These are phyloP conservation scores for Eremothecium sinecaudum DNA, from an alignment of 1,139 yeast species.

Conservation along the genomic window DNA sequence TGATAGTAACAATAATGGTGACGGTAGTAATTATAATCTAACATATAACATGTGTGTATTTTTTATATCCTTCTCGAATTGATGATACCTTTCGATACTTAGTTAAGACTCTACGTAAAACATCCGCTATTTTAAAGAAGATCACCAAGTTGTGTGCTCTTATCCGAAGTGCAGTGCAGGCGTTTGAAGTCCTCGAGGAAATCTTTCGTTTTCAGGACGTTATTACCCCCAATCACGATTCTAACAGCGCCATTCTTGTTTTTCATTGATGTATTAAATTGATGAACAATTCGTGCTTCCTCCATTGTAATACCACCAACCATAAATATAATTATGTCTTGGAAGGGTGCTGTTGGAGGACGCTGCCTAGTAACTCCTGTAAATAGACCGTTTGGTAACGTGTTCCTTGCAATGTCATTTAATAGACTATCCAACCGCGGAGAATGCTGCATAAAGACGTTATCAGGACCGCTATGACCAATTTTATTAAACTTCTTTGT, in stretches of 20 bases:
- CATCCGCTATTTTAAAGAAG: slow-evolving; percentile 5
- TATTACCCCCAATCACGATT: slow-evolving; percentile 71
- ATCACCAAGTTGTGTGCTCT: slow-evolving; percentile 6
- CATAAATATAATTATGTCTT: slow-evolving; percentile 70
- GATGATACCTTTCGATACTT: background rate
- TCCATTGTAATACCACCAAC: slow-evolving; percentile 91
- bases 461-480: slow-evolving; percentile 32
- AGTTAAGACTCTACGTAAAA: too few relatives aligned
- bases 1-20: too few relatives aligned
- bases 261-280: slow-evolving; percentile 44
- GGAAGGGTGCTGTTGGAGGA: slow-evolving; percentile 37
- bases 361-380: slow-evolving; percentile 42
- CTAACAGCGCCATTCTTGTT: slow-evolving; percentile 38
- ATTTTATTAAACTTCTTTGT: slow-evolving; percentile 28
- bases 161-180: slow-evolving; percentile 2
- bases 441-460: slow-evolving; percentile 61
- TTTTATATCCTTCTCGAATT: slow-evolving; percentile 1
- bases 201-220: slow-evolving; percentile 47
- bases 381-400: slow-evolving; percentile 39
- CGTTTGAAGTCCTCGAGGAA: slow-evolving; percentile 36
- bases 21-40: too few relatives aligned
- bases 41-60: slow-evolving; percentile 2
- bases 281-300: slow-evolving; percentile 75
- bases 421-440: slow-evolving; percentile 59
- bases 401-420: slow-evolving; percentile 42